These are phyloP conservation scores for Cladosporium sp. DNA, from an alignment of 2,329 filamentous ascomycete species.

Conservation along the genomic window DNA sequence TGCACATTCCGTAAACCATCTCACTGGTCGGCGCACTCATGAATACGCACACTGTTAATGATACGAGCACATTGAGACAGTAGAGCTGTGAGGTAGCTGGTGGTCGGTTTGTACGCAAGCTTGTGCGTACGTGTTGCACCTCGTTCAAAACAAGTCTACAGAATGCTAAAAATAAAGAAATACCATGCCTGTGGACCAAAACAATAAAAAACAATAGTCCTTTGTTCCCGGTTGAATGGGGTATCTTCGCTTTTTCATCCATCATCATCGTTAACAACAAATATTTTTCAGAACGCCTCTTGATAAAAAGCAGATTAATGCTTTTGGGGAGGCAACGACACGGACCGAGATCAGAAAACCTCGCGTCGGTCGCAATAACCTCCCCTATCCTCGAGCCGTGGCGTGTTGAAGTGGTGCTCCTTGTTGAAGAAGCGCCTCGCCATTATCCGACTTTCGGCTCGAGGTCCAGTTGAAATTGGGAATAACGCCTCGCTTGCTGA, in stretches of 20 bases:
- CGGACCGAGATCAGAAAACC: not conserved
- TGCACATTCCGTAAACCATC: too few species aligned
- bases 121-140: too few species aligned
- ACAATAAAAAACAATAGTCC: not conserved
- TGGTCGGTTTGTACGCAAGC: too few species aligned
- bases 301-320: slow-evolving; percentile 12
- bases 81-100: too few species aligned
- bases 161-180: not conserved
- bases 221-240: slow-evolving; percentile 35
- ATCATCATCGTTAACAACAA: slow-evolving; percentile 20
- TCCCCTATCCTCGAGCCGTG: slow-evolving; percentile 11
- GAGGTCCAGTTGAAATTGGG: slow-evolving; percentile 23
- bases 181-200: not conserved
- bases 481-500: slow-evolving; percentile 15
- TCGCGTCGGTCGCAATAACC: not conserved
- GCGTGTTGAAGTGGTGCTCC: slow-evolving; percentile 19
- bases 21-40: too few species aligned
- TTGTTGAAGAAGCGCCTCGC: slow-evolving; percentile 32
- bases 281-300: slow-evolving; percentile 24
- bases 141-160: too few species aligned
- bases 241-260: slow-evolving; percentile 30
- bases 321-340: not conserved
- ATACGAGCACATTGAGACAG: too few species aligned
- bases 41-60: too few species aligned
- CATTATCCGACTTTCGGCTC: slow-evolving; percentile 18